Base-by-base conservation (phyloP, 768 basidiomycete genomes). In the Pholiota microspora region DNA sequence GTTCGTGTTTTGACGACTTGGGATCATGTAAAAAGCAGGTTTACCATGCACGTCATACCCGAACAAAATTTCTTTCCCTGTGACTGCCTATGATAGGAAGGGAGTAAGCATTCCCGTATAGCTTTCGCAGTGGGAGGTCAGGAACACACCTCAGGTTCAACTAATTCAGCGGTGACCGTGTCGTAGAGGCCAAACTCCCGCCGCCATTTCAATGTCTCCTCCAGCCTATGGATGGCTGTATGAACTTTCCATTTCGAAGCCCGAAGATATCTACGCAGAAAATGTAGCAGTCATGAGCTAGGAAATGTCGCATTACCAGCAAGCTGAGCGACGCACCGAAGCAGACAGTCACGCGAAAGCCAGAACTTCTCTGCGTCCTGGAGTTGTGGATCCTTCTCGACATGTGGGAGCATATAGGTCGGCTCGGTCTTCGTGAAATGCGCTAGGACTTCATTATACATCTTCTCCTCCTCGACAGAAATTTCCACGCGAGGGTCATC, bases 21-120 rank as follows among this genome's bases (percentile, higher is more conserved):
- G 79, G 31, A 80, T 72, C 75, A 92, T 78, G 69, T 93, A 92
- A 34, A 85, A 69, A 0, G 74, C 85, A 2, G 91, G 90, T 53
- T 88, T 75, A 10, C 86, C 78, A 18, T 69, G 69, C 6, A 70
- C 68, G 67, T 94, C 92, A 64, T 81, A 92, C 4, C 93, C 94
- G 60, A 88, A 89, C 15, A 85, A 58, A 46, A 94, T 73, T 66
- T 84, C 79, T 71, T 96, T 95, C 28, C 94, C 94, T 3, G 92
- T 95, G 45, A 88, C 70, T 1, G 83, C 85, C 88, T 89, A 47
- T 7, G 46, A 46, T 35, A 45, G 9, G 23, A 4, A 13, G 13
- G 23, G n/a, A 13, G 28, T 36, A 42, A 24, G 18, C 12, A 7
- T 34, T 45, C 40, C 42, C 32, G 21, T 48, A 49, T n/a, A 51